Evolutionary conservation across 139 green algal genomes (phyloP).

Genomic region (Chlamydomonas urium): DNA sequence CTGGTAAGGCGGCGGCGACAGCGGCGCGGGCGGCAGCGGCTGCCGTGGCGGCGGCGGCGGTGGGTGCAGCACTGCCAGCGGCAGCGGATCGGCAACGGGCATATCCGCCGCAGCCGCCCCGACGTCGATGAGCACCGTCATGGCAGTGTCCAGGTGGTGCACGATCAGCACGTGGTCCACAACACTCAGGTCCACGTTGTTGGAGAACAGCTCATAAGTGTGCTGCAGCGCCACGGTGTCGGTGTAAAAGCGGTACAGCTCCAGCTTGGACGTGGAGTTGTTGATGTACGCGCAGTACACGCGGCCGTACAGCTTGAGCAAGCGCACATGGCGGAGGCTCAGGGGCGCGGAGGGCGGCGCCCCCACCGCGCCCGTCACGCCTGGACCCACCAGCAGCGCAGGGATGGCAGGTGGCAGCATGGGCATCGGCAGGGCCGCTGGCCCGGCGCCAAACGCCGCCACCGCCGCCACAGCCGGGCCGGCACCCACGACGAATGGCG

Average conservation of each 20-base stretch:
- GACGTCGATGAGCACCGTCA: conserved; percentile 15
- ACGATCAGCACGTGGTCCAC: conserved; percentile 9
- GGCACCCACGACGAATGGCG: conserved; percentile 43
- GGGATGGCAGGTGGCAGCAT: neutral
- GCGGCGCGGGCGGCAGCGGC: conserved; percentile 5
- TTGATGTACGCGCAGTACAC: conserved; percentile 56
- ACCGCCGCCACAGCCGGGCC: neutral
- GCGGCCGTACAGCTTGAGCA: conserved; percentile 41
- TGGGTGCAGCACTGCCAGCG: conserved; percentile 1
- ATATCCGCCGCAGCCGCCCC: neutral
- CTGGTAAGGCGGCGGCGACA: conserved; percentile 4
- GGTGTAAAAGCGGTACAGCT: conserved; percentile 63
- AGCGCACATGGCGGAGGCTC: neutral
- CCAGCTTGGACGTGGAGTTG: conserved; percentile 23
- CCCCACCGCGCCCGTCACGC: neutral
- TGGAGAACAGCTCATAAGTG: conserved; percentile 38
- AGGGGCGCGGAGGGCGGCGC: neutral
- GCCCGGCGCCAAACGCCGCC: neutral
- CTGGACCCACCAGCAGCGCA: neutral
- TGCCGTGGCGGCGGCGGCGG: conserved; percentile 3
- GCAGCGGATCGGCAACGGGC: conserved; percentile 12
- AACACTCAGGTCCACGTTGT: conserved; percentile 8
- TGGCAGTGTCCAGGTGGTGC: conserved; percentile 15
- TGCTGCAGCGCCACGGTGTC: conserved; percentile 54
- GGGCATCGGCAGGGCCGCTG: conserved; percentile 8